These are phyloP conservation scores for Ramularia endophylla DNA, from an alignment of 2,329 filamentous ascomycete genomes.

Conservation along the genomic window DNA sequence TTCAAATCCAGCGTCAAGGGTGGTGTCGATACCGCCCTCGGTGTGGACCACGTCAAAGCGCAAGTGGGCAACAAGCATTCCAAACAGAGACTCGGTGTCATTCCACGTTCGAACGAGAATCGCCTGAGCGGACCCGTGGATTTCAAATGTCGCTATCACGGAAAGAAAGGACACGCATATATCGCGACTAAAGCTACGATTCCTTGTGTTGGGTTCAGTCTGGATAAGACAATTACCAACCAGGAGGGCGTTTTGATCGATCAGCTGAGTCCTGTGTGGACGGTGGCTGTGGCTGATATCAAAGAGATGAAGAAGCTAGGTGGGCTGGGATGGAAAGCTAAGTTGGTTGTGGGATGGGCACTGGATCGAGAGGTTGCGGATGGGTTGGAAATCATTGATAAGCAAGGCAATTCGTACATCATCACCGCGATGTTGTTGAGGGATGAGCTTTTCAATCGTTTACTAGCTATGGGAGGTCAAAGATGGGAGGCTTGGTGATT, in stretches of 20 bases:
- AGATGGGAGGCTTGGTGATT: conserved; percentile 73
- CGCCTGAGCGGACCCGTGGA: conserved; percentile 60
- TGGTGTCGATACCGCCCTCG: conserved; percentile 65
- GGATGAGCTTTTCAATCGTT: conserved; percentile 75
- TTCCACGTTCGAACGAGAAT: conserved; percentile 45
- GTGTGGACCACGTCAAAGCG: conserved; percentile 66
- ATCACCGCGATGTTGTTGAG: conserved; percentile 66
- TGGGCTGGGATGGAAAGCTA: conserved; percentile 78
- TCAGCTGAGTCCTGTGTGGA: conserved; percentile 58
- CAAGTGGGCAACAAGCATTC: conserved; percentile 54
- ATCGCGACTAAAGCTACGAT: conserved; percentile 62
- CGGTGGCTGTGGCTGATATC: conserved; percentile 64
- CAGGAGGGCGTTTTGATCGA: conserved; percentile 42
- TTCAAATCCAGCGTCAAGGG: conserved; percentile 67
- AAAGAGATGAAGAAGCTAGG: conserved; percentile 71
- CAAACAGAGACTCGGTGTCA: conserved; percentile 64
- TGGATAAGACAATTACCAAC: conserved; percentile 44
- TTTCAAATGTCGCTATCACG: conserved; percentile 67
- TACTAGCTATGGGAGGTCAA: conserved; percentile 70
- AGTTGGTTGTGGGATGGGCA: conserved; percentile 75
- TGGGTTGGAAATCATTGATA: conserved; percentile 62
- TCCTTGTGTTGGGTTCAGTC: conserved; percentile 62
- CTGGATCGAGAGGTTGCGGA: conserved; percentile 68
- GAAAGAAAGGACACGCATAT: conserved; percentile 66
- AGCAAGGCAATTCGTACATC: conserved; percentile 49